Evolutionary conservation across 805 yeast species (phyloP), one percentile per base, ranked within the genome.

Genomic region (Cyberlindnera lachancei): DNA sequence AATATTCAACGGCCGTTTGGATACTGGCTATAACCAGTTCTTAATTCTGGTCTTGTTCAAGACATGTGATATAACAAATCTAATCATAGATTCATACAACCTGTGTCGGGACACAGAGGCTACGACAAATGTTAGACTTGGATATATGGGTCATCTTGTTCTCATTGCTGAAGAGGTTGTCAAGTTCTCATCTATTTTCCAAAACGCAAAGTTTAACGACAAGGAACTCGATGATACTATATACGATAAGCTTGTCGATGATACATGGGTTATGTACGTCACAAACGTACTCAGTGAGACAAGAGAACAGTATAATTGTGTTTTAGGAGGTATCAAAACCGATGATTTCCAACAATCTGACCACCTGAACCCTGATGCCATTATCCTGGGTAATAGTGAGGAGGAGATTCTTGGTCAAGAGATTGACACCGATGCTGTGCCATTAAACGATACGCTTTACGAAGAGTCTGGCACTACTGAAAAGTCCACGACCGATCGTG

Each of bases 91-190:
- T 23, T 86, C 90, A 3, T 81, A 81, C 43, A 59, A 61, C 29
- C 64, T 64, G 29, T 78, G 83, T 44, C 61, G 64, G 21, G 73
- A 70, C 36, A 68, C 75, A 41, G 87, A 86, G 52, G 69, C 67
- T 41, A 63, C 58, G 30, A 68, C 69, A 4, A 75, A 75, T 12
- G 70, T 85, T 11, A 66, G 96, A 34, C 73, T 92, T 15, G 98
- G 98, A 0, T 92, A 90, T 54, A 88, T 90, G 88, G 98, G 98
- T 17, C 98, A 92, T 55, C 59, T 92, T 39, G 86, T 94, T 4
- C 64, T 92, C 25, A 85, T 92, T 32, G 88, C 96, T 27, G 98
- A 92, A 55, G 98, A 92, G 55, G 92, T 92, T 29, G 96, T 88
- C 27, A 92, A 92, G 57, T 92, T 92, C 52, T 55, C 66, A 5